Base-by-base conservation (phyloP, 352 stramenopile species). In the Blastocystis hominis region DNA sequence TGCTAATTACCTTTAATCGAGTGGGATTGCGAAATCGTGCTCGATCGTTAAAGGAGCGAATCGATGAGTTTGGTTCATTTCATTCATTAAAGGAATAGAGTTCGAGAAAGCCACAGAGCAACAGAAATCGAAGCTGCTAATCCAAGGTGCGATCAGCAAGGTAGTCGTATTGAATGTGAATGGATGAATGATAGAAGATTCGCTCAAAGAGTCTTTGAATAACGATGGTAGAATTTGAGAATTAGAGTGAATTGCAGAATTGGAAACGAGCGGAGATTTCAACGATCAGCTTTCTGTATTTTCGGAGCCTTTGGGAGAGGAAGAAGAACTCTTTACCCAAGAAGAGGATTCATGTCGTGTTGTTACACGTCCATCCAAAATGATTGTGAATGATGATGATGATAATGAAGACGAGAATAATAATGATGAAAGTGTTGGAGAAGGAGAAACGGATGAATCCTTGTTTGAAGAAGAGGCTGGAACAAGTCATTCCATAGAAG, bases 1-100 rank as follows among this genome's bases (percentile, higher is more conserved):
- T 84, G 13, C 53, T 84, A 17, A 68, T 84, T 34, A 84, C 72
- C 0, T 84, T 44, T 30, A 84, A 84, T 47, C 72, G 72, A 0
- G 53, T 68, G 20, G 72, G 50, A 2, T 17, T 56, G 36, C 44
- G 36, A 44, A 53, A 63, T 13, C 47, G 40, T n/a, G 72, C 53
- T 9, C 30, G 42, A 50, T 17, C 38, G 20, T 40, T 84, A 17
- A 84, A 84, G 34, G 13, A 46, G 13, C 46, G 47, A 20, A 47
- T 84, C n/a, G 72, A 84, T 56, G 38, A 24, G 38, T 44, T 84
- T 15, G 9, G 53, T 13, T 62, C 10, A 2, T 9, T 30, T 15
- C 24, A 9, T 68, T 17, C 9, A 68, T 1, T 38, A 68, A 30
- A 15, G 24, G 10, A 10, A 36, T 30, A 38, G 20, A 30, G 30